Evolutionary conservation across 2,329 filamentous ascomycete genomes (phyloP).

Genomic region (Pseudogymnoascus sp.): DNA sequence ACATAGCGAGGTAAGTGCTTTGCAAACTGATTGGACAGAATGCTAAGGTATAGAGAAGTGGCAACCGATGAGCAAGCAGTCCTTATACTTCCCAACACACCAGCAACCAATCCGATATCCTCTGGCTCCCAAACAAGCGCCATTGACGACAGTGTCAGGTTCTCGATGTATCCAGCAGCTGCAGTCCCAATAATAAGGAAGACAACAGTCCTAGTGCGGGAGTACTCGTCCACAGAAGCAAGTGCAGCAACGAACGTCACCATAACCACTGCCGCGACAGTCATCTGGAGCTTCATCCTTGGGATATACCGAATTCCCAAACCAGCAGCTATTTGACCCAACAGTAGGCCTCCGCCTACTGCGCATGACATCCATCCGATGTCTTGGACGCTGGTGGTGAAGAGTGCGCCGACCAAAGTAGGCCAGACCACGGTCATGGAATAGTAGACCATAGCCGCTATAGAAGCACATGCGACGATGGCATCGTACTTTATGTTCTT

Average conservation of each 20-base stretch:
- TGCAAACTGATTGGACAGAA: slow-evolving; percentile 34
- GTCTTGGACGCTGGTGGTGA: slow-evolving; percentile 11
- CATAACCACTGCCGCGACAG: slow-evolving; percentile 17
- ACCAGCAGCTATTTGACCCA: slow-evolving; percentile 17
- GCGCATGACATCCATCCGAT: slow-evolving; percentile 19
- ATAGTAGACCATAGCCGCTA: slow-evolving; percentile 33
- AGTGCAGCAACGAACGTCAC: slow-evolving; percentile 16
- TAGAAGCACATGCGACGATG: slow-evolving; percentile 25
- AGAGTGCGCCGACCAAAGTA: slow-evolving; percentile 15
- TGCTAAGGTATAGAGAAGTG: slow-evolving; percentile 34
- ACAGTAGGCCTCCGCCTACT: slow-evolving; percentile 15
- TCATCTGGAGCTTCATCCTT: slow-evolving; percentile 18
- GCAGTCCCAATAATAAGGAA: slow-evolving; percentile 31
- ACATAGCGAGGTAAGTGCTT: slow-evolving; percentile 33
- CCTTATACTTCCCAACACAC: slow-evolving; percentile 42
- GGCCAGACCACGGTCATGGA: slow-evolving; percentile 33
- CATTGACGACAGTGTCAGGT: slow-evolving; percentile 38
- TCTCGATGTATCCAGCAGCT: slow-evolving; percentile 36
- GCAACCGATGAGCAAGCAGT: slow-evolving; percentile 37
- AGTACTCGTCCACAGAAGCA: background rate
- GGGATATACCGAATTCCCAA: slow-evolving; percentile 14
- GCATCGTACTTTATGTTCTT: slow-evolving; percentile 32
- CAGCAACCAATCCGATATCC: slow-evolving; percentile 41
- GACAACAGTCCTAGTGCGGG: slow-evolving; percentile 26
- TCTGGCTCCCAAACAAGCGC: slow-evolving; percentile 41